Percentiles rank a stretch among this genome's conserved stretches.
These are phyloP conservation scores for Aeschynomene evenia DNA, from an alignment of 306 rosid genomes.

Conservation along the genomic window DNA sequence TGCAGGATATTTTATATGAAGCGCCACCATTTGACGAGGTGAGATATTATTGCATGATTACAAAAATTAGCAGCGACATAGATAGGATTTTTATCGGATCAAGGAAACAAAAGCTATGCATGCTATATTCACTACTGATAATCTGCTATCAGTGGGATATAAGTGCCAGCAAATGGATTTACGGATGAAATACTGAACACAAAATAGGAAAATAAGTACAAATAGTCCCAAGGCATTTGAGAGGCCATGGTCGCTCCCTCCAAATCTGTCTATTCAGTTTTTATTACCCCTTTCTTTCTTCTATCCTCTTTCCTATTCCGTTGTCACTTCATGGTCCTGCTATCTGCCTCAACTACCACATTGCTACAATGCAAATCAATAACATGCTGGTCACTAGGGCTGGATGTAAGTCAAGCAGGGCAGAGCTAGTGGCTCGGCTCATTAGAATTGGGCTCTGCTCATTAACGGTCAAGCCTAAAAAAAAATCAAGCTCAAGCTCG, in stretches of 20 bases:
- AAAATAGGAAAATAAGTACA: background rate
- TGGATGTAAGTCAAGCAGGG: too few relatives aligned
- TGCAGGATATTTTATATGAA: conserved; percentile 78
- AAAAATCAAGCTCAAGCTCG: too few relatives aligned
- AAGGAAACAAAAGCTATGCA: background rate
- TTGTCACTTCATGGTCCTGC: background rate
- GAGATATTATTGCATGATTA: conserved; percentile 33
- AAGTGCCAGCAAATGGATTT: background rate
- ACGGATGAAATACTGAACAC: background rate
- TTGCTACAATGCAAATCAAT: conserved; percentile 1
- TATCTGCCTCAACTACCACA: background rate
- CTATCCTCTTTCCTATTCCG: background rate
- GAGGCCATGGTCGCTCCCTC: background rate
- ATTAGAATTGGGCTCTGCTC: too few relatives aligned
- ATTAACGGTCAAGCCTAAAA: too few relatives aligned
- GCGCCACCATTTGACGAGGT: conserved; percentile 98
- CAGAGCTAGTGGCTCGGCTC: too few relatives aligned
- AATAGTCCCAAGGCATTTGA: background rate
- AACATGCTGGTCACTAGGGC: background rate
- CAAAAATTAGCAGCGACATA: background rate
- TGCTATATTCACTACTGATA: background rate
- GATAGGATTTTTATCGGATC: background rate
- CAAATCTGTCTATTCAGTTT: background rate
- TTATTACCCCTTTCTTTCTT: background rate
- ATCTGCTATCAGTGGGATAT: background rate